A percentile compares a stretch with the other conserved stretches of the same genome.
Evolutionary conservation across 2,329 filamentous ascomycete genomes (phyloP).

Genomic region (Epichloe festucae): DNA sequence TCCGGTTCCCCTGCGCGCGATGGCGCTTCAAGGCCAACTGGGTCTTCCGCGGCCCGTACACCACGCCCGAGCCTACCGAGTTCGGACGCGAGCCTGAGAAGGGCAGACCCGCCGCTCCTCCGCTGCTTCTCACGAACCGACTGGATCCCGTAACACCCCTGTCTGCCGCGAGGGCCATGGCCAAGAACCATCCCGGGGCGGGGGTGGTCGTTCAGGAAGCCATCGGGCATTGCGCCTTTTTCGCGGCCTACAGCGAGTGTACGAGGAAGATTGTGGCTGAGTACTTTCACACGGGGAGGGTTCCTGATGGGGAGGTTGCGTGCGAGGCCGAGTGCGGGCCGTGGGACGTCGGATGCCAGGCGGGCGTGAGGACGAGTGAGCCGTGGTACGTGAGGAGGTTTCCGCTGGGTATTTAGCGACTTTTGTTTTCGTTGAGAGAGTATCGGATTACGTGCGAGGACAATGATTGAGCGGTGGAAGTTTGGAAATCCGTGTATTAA

Average conservation of each 20-base stretch:
- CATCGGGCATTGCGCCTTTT: slow-evolving; percentile 10
- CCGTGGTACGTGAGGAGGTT: background rate
- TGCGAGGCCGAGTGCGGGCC: slow-evolving; percentile 12
- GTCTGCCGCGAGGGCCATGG: slow-evolving; percentile 7
- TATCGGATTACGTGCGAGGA: background rate
- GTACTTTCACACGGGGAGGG: slow-evolving; percentile 11
- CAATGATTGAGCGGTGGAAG: too few relatives aligned
- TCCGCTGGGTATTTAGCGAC: background rate
- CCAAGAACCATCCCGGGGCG: slow-evolving; percentile 10
- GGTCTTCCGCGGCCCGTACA: slow-evolving; percentile 25
- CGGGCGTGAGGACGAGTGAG: background rate
- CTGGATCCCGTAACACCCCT: slow-evolving; percentile 35
- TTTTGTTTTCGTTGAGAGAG: background rate
- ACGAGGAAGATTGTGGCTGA: slow-evolving; percentile 7
- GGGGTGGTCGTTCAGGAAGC: slow-evolving; percentile 12
- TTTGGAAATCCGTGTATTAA: too few relatives aligned
- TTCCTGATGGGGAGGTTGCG: slow-evolving; percentile 8
- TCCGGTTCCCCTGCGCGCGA: slow-evolving; percentile 27
- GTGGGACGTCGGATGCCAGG: slow-evolving; percentile 7
- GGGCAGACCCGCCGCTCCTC: slow-evolving; percentile 25
- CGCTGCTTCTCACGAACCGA: slow-evolving; percentile 30
- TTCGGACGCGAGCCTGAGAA: background rate
- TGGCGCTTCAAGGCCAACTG: slow-evolving; percentile 26
- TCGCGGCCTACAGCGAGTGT: slow-evolving; percentile 8
- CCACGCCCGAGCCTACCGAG: slow-evolving; percentile 14